These are phyloP conservation scores for Corymbia calophylla DNA, from an alignment of 441 rosid species.

Conservation along the genomic window DNA sequence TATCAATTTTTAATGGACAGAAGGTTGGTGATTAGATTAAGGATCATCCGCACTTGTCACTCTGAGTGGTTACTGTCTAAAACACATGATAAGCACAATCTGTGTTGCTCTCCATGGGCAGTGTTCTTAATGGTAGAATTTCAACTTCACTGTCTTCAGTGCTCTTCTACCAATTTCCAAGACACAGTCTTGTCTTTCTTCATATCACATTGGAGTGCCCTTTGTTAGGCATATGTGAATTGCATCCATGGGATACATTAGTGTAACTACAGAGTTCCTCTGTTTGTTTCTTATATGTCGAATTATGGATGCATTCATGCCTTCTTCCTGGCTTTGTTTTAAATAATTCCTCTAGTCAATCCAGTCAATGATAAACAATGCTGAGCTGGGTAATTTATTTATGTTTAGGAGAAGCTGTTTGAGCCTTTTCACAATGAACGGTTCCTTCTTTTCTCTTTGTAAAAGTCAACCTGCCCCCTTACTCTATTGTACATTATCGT, in stretches of 20 bases:
- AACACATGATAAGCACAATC: not conserved
- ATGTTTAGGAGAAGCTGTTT: not conserved
- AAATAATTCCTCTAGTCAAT: not conserved
- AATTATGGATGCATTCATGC: not conserved
- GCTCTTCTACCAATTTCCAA: not conserved
- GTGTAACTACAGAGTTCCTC: not conserved
- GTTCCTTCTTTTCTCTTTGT: not conserved
- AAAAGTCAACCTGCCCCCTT: not conserved
- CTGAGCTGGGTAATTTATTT: not conserved
- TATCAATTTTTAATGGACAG: not conserved
- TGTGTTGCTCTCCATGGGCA: not conserved
- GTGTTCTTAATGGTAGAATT: not conserved
- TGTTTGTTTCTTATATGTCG: not conserved
- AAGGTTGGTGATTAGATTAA: not conserved
- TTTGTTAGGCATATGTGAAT: not conserved
- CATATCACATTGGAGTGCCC: not conserved
- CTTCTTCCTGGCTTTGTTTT: not conserved
- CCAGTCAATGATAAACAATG: not conserved
- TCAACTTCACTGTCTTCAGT: not conserved
- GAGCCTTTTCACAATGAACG: not conserved
- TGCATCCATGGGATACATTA: not conserved
- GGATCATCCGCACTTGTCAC: not conserved
- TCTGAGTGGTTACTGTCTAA: not conserved
- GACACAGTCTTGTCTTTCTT: not conserved
- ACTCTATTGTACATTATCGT: conserved; percentile 1